Evolutionary conservation across 192 early-diverging fungal genomes (phyloP).

Genomic region (Backusella macrospora): DNA sequence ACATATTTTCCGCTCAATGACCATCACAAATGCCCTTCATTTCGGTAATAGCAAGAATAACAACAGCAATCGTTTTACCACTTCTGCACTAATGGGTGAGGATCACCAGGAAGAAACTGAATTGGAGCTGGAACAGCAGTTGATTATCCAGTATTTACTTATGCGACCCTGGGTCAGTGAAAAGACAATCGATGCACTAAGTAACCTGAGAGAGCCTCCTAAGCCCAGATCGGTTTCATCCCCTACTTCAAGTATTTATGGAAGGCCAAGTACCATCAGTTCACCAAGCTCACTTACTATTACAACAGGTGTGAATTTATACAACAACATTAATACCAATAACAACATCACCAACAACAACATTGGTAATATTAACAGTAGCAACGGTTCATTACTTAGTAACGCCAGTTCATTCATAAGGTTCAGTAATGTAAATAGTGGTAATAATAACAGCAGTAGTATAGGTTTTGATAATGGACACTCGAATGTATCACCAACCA

Average conservation of each 20-base stretch:
- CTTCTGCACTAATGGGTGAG: slow-evolving; percentile 6
- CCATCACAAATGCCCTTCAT: slow-evolving; percentile 51
- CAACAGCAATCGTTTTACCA: slow-evolving; percentile 36
- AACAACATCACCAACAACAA: not conserved
- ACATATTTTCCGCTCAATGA: slow-evolving; percentile 53
- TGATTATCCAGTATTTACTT: slow-evolving; percentile 73
- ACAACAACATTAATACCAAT: not conserved
- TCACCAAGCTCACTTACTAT: not conserved
- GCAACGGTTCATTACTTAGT: not conserved
- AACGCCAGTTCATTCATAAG: slow-evolving; percentile 13
- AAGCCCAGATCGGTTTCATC: slow-evolving; percentile 15
- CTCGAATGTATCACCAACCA: not conserved
- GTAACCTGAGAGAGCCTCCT: slow-evolving; percentile 63
- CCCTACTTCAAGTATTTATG: not conserved
- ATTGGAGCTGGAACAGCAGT: slow-evolving; percentile 56
- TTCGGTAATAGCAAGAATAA: slow-evolving; percentile 36
- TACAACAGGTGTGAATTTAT: not conserved
- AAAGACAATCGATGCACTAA: slow-evolving; percentile 77
- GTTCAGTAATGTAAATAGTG: not conserved
- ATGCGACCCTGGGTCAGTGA: slow-evolving; percentile 73
- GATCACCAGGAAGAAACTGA: slow-evolving; percentile 62
- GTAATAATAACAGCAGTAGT: not conserved
- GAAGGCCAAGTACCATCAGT: not conserved
- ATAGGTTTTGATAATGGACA: not conserved
- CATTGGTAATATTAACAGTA: not conserved